Percentiles rank a stretch among this genome's conserved stretches.
Conservation (phyloP, 2,329 filamentous ascomycete species). For the Botrytis deweyae region DNA sequence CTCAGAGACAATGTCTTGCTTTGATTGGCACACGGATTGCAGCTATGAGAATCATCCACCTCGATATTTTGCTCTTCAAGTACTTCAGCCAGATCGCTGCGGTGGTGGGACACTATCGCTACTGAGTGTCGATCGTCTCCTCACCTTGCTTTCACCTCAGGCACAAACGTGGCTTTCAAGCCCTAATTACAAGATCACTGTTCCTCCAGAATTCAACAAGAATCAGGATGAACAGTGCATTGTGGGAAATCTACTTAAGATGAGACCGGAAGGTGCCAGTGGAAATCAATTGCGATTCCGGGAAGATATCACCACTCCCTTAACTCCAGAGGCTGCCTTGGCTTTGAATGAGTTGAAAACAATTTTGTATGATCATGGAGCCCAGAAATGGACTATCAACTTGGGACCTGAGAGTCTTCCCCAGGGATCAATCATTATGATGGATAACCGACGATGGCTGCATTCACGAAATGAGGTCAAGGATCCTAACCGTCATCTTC, state of each 20-base stretch:
- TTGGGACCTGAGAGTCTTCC: constrained; percentile 36
- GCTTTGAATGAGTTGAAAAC: constrained; percentile 39
- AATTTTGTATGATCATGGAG: constrained; percentile 26
- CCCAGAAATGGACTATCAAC: constrained; percentile 23
- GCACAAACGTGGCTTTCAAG: constrained; percentile 26
- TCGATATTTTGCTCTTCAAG: constrained; percentile 36
- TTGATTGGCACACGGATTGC: constrained; percentile 40
- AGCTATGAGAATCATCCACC: constrained; percentile 35
- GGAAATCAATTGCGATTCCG: constrained; percentile 18
- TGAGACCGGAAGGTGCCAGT: background rate
- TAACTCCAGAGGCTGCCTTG: constrained; percentile 32
- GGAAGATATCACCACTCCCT: constrained; percentile 37
- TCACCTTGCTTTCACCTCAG: constrained; percentile 26
- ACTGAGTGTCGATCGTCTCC: constrained; percentile 27
- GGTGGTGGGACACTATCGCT: constrained; percentile 31
- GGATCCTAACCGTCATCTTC: constrained; percentile 41
- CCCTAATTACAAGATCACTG: constrained; percentile 31
- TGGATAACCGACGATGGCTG: constrained; percentile 42
- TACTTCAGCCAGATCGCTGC: constrained; percentile 32
- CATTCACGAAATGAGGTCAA: constrained; percentile 41
- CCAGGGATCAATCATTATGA: constrained; percentile 38
- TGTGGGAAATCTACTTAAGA: constrained; percentile 23
- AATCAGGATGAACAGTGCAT: constrained; percentile 26
- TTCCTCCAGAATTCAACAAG: constrained; percentile 42
- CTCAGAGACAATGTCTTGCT: constrained; percentile 30